These are phyloP conservation scores for Ciborinia camelliae DNA, from an alignment of 2,329 filamentous ascomycete species.

Conservation along the genomic window DNA sequence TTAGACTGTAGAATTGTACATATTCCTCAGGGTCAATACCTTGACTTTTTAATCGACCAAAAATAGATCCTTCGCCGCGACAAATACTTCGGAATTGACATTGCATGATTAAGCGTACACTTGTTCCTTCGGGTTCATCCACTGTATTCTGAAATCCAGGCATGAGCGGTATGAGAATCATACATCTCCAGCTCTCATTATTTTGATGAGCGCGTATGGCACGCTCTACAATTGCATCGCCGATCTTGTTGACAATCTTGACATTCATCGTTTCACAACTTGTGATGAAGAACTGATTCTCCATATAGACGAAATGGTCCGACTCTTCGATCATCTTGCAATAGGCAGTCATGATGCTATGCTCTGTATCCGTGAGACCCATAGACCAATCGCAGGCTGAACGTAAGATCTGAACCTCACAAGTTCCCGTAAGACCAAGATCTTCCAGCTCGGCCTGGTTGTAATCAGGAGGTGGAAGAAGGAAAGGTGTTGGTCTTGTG, in stretches of 20 bases:
- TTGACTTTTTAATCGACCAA: constrained; percentile 72
- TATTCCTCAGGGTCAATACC: constrained; percentile 93
- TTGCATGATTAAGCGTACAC: constrained; percentile 91
- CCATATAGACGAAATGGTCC: constrained; percentile 96
- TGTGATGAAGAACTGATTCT: constrained; percentile 98
- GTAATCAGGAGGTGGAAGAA: constrained; percentile 91
- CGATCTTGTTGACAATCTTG: constrained; percentile 88
- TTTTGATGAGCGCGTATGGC: constrained; percentile 81
- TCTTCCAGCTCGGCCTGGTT: constrained; percentile 80
- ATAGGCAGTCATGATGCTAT: constrained; percentile 95
- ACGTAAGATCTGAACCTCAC: constrained; percentile 91
- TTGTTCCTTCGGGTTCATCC: constrained; percentile 88
- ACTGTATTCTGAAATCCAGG: constrained; percentile 99
- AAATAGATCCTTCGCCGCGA: constrained; percentile 87
- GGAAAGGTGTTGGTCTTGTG: constrained; percentile 86
- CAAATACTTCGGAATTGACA: constrained; percentile 97
- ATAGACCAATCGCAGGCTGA: constrained; percentile 91
- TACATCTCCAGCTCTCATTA: constrained; percentile 83
- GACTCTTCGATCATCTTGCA: constrained; percentile 92
- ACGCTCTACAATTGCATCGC: constrained; percentile 88
- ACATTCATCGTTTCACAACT: constrained; percentile 85
- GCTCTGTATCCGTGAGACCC: constrained; percentile 81
- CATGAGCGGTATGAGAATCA: constrained; percentile 90
- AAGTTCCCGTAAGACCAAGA: constrained; percentile 86
- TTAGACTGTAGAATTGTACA: constrained; percentile 89